Conservation (phyloP, 2,329 filamentous ascomycete species). For the Pezicula rhizophila region DNA sequence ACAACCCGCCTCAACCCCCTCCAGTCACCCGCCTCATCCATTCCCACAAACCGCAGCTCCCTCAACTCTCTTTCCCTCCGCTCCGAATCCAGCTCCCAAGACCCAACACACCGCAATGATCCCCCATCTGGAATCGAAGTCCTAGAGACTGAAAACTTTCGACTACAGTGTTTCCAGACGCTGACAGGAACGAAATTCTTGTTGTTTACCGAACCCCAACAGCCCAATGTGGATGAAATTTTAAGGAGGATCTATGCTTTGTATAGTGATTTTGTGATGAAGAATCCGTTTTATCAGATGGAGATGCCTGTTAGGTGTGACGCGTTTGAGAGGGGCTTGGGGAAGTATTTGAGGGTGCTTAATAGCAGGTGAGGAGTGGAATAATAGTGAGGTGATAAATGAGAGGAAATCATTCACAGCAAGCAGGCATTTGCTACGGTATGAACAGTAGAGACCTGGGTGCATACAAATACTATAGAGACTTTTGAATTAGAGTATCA, state of each 20-base stretch:
- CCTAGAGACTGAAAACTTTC: conserved; percentile 89
- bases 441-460: no score
- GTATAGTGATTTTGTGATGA: conserved; percentile 97
- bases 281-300: conserved; percentile 96
- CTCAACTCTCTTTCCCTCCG: conserved; percentile 39
- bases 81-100: conserved; percentile 41
- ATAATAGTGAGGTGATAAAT: conserved; percentile 6
- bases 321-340: conserved; percentile 82
- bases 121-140: conserved; percentile 79
- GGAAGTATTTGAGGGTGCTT: conserved; percentile 71
- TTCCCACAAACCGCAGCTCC: conserved; percentile 57
- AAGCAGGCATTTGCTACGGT: no score
- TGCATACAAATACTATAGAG: no score
- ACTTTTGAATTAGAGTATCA: neutral
- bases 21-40: conserved; percentile 37
- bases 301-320: conserved; percentile 98
- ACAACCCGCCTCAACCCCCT: conserved; percentile 54
- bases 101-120: conserved; percentile 42
- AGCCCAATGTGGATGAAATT: conserved; percentile 75
- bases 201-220: conserved; percentile 75
- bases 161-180: conserved; percentile 93
- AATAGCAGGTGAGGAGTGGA: conserved; percentile 50
- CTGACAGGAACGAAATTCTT: conserved; percentile 93
- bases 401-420: no score
- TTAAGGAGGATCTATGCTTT: conserved; percentile 86